Base-by-base conservation (phyloP, 805 yeast species). In the Myxozyma melibiosi region DNA sequence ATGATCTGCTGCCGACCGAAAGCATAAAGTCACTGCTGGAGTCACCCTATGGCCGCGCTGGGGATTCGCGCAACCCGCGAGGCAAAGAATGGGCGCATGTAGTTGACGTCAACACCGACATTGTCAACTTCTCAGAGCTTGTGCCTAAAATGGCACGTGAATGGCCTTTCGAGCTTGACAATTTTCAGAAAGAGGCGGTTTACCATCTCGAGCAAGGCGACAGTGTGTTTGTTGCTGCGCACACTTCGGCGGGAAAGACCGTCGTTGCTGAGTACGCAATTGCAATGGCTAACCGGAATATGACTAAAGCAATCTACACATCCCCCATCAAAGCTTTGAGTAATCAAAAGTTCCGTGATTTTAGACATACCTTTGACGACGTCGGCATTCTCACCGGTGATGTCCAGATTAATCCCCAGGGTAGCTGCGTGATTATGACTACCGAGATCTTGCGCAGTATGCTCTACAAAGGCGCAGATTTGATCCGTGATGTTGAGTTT, bases 221-320 rank as follows among this genome's bases (percentile, higher is more conserved):
- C 68, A 92, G 98, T 6, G 99, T 94, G 2, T 94, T 94, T 73
- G 96, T 94, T 2, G 98, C 98, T 2, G 99, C 99, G 0, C 99
- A 92, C 71, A 92, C 99, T 0, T 92, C 98, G 2, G 99, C 99
- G 0, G 99, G 99, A 73, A 92, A 92, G 69, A 92, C 99, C 0
- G 99, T 92, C 2, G 96, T 94, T 25, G 99, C 99, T 0, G 99
- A 92, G 70, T 92, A 92, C 70, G 98, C 98, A 2, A 94, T 92
- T 71, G 96, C 98, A 2, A 86, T 92, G 96, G 95, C 98, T 1
- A 82, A 85, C 59, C 78, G 96, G 69, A 92, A 94, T 70, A 91
- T 91, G 97, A 92, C 98, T 9, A 92, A 91, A 70, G 90, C 96
- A 1, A 94, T 92, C 47, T 92, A 92, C 71, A 92, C 99, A 0